Base-by-base conservation (phyloP, 148 eudicot genomes). In the Camellia japonica region DNA sequence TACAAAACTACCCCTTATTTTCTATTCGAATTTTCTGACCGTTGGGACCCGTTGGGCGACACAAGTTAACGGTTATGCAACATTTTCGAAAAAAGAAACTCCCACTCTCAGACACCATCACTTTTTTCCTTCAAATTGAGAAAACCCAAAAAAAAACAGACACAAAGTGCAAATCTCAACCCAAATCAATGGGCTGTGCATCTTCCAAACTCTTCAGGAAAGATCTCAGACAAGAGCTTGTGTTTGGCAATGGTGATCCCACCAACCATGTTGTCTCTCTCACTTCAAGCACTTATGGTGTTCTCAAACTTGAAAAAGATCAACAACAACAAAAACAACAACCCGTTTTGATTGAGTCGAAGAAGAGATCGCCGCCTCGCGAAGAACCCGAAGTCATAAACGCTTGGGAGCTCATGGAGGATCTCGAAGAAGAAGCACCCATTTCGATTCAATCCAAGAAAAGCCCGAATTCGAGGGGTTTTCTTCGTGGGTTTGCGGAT, bases 341-440 rank as follows among this genome's bases (percentile, higher is more conserved):
- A 81, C 38, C 38, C 71, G 75, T 16, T 8, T 15, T 63, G 6
- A 76, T 43, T 18, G 65, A 70, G 16, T 83, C 54, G 30, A 51
- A 74, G 56, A 87, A 89, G 65, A 87, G 76, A 43, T 79, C 89
- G 64, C 87, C 88, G 1, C 41, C 81, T 51, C 74, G 81, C 1
- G 89, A 84, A 44, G 87, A 86, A 62, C 61, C 70, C 15, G 97
- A 95, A 83, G 88, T 89, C 43, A 95, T 95, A 20, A 89, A 95
- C 63, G 84, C 99, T 49, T 89, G 93, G 94, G 99, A 93, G 78
- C 85, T 95, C 4, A 93, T 95, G 99, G 87, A 86, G 56, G 99
- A 87, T 75, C 92, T 95, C 61, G 97, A 93, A 72, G 97, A 93
- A 0, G 88, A 73, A 74, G 65, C 42, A 0, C 83, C 86, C 11